Evolutionary conservation across 2,329 filamentous ascomycete genomes (phyloP).

Genomic region (Parafenestella ontariensis): DNA sequence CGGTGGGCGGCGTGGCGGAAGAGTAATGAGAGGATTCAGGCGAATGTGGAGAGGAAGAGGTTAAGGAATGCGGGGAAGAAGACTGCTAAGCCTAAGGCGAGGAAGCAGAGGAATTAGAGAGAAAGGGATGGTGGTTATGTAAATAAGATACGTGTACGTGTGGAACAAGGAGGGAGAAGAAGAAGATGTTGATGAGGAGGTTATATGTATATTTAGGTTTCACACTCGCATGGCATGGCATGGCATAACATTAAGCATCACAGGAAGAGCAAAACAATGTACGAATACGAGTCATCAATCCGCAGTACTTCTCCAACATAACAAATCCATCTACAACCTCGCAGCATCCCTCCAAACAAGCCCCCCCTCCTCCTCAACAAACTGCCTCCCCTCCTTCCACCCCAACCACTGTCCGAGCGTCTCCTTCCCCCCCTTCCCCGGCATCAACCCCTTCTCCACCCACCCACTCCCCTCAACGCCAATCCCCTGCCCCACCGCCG

Average conservation of each 20-base stretch:
- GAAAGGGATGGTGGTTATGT: neutral
- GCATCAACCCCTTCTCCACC: slow-evolving; percentile 62
- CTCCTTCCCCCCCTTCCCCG: slow-evolving; percentile 76
- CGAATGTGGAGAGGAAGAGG: slow-evolving; percentile 63
- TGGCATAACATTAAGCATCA: no score
- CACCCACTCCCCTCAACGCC: slow-evolving; percentile 75
- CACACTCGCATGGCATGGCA: no score
- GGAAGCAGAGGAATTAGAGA: slow-evolving; percentile 24
- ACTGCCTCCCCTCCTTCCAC: slow-evolving; percentile 76
- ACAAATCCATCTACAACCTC: slow-evolving; percentile 25
- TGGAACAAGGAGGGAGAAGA: neutral
- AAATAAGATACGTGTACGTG: slow-evolving; percentile 4
- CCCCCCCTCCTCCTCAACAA: slow-evolving; percentile 58
- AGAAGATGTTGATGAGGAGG: neutral
- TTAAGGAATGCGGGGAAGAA: slow-evolving; percentile 56
- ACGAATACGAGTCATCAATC: no score
- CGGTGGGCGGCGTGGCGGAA: slow-evolving; percentile 72
- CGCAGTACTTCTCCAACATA: no score
- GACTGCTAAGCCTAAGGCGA: slow-evolving; percentile 39
- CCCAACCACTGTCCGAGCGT: slow-evolving; percentile 75
- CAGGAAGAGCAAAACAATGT: no score
- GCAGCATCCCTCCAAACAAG: slow-evolving; percentile 55
- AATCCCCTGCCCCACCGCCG: slow-evolving; percentile 66
- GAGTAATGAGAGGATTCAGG: slow-evolving; percentile 59
- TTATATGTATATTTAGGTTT: no score